phyloP scores from a whole-genome alignment of 768 basidiomycete genomes.

The Butyriboletus loyo region DNA sequence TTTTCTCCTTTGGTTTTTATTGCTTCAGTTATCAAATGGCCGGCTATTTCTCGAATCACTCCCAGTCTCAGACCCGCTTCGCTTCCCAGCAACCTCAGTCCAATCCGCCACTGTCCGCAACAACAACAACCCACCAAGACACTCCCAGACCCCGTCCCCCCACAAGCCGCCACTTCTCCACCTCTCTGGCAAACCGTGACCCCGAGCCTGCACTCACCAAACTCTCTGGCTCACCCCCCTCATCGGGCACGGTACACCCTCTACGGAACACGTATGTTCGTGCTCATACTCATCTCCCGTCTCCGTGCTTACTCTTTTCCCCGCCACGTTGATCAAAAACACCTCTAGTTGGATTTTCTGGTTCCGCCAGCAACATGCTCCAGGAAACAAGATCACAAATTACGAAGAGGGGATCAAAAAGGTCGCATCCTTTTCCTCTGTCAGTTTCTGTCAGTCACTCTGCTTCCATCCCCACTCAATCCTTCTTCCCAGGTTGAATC shows the following conservation, averaged over 20 bases:
- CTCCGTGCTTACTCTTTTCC: slow-evolving; percentile 13
- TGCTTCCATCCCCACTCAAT: slow-evolving; percentile 6
- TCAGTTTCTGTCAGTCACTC: slow-evolving; percentile 34
- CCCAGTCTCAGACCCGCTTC: slow-evolving; percentile 62
- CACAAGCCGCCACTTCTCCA: slow-evolving; percentile 75
- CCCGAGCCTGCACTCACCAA: slow-evolving; percentile 37
- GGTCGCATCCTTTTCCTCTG: slow-evolving; percentile 85
- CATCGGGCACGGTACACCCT: slow-evolving; percentile 55
- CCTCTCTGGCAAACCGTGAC: slow-evolving; percentile 44
- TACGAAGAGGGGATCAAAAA: slow-evolving; percentile 96
- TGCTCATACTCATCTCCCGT: slow-evolving; percentile 17
- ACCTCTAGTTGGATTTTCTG: slow-evolving; percentile 80
- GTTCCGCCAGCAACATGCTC: slow-evolving; percentile 87
- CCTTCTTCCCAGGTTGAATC: slow-evolving; percentile 72
- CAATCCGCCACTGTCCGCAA: slow-evolving; percentile 4
- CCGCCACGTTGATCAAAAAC: slow-evolving; percentile 14
- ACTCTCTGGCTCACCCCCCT: slow-evolving; percentile 28
- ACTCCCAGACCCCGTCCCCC: slow-evolving; percentile 46
- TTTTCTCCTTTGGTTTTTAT: slow-evolving; percentile 8
- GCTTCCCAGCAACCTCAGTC: slow-evolving; percentile 46
- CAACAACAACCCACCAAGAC: slow-evolving; percentile 14
- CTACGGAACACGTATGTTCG: slow-evolving; percentile 85
- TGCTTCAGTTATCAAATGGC: slow-evolving; percentile 44
- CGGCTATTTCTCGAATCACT: slow-evolving; percentile 83
- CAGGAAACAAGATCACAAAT: slow-evolving; percentile 84